phyloP scores from a whole-genome alignment of 1,284 basidiomycete genomes.

The Malassezia restricta region DNA sequence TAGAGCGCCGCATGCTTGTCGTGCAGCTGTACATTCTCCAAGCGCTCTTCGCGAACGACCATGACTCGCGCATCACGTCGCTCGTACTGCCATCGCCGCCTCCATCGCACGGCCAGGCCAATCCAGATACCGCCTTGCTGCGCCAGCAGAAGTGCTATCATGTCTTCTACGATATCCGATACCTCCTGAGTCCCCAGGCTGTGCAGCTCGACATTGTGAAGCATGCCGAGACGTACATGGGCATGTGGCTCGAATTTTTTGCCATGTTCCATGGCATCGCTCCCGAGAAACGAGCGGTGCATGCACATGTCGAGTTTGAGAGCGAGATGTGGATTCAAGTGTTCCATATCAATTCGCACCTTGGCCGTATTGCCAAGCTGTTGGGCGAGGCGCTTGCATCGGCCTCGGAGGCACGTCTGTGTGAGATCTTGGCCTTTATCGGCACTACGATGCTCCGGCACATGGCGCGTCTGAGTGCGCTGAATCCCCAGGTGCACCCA shows the following conservation, averaged over 20 bases:
- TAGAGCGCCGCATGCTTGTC: slow-evolving; percentile 23
- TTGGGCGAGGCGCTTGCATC: slow-evolving; percentile 42
- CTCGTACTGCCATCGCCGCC: slow-evolving; percentile 27
- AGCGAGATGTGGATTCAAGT: slow-evolving; percentile 42
- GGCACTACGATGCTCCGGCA: slow-evolving; percentile 55
- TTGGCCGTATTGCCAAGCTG: slow-evolving; percentile 34
- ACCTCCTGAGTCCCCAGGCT: slow-evolving; percentile 33
- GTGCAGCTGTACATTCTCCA: slow-evolving; percentile 34
- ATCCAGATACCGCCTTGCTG: slow-evolving; percentile 25
- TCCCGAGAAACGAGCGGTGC: slow-evolving; percentile 32
- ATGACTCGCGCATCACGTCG: slow-evolving; percentile 10
- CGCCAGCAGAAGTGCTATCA: slow-evolving; percentile 35
- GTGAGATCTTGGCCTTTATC: slow-evolving; percentile 60
- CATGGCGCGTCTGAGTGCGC: slow-evolving; percentile 16
- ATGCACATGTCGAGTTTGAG: slow-evolving; percentile 43
- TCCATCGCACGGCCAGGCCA: slow-evolving; percentile 23
- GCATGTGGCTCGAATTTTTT: slow-evolving; percentile 26
- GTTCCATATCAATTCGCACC: slow-evolving; percentile 39
- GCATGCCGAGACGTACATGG: slow-evolving; percentile 21
- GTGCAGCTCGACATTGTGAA: slow-evolving; percentile 34
- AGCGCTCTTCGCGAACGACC: slow-evolving; percentile 31
- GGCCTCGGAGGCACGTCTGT: slow-evolving; percentile 55
- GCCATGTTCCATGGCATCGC: slow-evolving; percentile 37
- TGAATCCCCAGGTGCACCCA: slow-evolving; percentile 54
- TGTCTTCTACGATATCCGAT: slow-evolving; percentile 42